Conservation (phyloP, 176 grass and related monocot species). For the Tillandsia fasciculata region DNA sequence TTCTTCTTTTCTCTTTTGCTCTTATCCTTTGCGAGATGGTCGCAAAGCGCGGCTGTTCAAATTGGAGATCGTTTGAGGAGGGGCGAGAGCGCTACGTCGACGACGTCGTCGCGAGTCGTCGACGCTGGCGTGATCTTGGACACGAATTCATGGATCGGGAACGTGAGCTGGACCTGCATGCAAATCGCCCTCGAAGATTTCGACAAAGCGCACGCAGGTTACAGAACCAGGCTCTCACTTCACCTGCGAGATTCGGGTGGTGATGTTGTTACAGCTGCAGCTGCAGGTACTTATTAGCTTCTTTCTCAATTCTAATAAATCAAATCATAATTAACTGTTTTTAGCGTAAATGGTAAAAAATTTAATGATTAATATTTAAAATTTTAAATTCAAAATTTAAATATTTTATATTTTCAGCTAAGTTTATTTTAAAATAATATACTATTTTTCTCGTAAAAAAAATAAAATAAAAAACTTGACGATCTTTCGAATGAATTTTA, state of each 20-base stretch:
- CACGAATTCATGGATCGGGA: constrained; percentile 20
- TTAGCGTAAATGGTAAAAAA: neutral
- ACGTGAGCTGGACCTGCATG: constrained; percentile 36
- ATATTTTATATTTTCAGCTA: too few species aligned
- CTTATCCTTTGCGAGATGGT: neutral
- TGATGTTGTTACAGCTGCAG: constrained; percentile 32
- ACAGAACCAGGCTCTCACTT: constrained; percentile 28
- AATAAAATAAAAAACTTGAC: too few species aligned
- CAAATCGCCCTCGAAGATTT: constrained; percentile 56
- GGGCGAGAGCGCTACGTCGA: neutral
- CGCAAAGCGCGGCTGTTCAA: constrained; percentile 1
- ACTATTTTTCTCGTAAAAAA: too few species aligned
- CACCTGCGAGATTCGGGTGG: constrained; percentile 35
- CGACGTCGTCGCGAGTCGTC: constrained; percentile 2
- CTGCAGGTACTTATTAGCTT: constrained; percentile 26
- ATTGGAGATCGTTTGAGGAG: neutral
- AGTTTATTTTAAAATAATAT: too few species aligned
- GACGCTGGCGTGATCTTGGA: constrained; percentile 53
- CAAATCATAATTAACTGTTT: too few species aligned
- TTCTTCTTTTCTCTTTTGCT: neutral
- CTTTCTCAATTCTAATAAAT: neutral
- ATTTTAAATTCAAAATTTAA: too few species aligned
- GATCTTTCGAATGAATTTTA: too few species aligned
- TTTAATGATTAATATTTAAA: neutral
- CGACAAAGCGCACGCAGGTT: constrained; percentile 20